A percentile compares a stretch with the other conserved stretches of the same genome.
phyloP scores from a whole-genome alignment of 2,329 filamentous ascomycete species.

The Escovopsis sp. region DNA sequence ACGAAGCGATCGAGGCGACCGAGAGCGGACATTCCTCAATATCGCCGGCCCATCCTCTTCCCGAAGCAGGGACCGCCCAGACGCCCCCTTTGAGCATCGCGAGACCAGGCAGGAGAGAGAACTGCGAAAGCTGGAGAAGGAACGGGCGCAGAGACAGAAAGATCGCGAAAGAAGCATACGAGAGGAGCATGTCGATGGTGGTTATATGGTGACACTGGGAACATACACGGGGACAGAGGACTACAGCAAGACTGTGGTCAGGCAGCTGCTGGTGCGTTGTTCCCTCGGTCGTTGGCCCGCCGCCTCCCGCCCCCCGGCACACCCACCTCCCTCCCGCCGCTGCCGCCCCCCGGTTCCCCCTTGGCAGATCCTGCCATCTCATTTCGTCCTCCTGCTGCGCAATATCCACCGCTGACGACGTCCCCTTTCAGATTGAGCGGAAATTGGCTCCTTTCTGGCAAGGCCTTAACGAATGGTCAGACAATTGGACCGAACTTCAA shows the following conservation, averaged over 20 bases:
- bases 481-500: conserved; percentile 87
- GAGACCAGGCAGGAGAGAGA: conserved; percentile 90
- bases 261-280: conserved; percentile 77
- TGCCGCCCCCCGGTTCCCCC: too few relatives aligned
- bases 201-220: conserved; percentile 84
- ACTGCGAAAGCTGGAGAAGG: conserved; percentile 68
- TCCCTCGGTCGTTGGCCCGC: too few relatives aligned
- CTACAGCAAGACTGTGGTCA: conserved; percentile 75
- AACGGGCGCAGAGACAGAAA: conserved; percentile 57
- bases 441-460: conserved; percentile 90
- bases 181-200: conserved; percentile 88
- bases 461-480: conserved; percentile 75
- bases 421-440: conserved; percentile 59
- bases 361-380: too few relatives aligned
- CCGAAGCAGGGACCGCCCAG: conserved; percentile 20
- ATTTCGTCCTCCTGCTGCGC: conserved; percentile 1
- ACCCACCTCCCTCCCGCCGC: too few relatives aligned
- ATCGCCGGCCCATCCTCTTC: conserved; percentile 27
- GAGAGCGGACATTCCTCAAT: conserved; percentile 31
- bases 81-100: conserved; percentile 45
- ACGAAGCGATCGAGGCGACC: conserved; percentile 21
- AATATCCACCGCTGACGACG: conserved; percentile 6
- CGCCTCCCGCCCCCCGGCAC: too few relatives aligned
- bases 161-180: conserved; percentile 82
- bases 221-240: conserved; percentile 88